Evolutionary conservation across 495 filamentous ascomycete genomes (phyloP).

Genomic region (Hypoxylon trugodes): DNA sequence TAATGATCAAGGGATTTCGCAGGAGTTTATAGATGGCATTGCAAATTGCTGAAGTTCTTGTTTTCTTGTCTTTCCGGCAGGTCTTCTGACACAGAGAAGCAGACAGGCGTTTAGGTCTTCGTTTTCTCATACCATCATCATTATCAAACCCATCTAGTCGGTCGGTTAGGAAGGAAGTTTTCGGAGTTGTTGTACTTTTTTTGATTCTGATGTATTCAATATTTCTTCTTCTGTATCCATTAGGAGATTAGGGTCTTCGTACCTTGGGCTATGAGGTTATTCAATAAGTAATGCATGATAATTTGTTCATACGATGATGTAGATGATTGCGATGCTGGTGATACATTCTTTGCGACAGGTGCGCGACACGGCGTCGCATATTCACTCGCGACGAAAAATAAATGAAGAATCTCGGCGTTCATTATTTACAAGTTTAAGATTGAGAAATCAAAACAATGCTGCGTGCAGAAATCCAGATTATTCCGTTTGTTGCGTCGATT

Average conservation of each 20-base stretch:
- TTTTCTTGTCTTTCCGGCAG: neutral
- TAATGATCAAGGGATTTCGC: neutral
- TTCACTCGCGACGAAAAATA: too few relatives aligned
- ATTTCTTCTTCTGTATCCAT: conserved; percentile 5
- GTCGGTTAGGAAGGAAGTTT: neutral
- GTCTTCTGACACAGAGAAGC: neutral
- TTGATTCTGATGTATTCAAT: too few relatives aligned
- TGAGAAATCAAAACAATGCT: too few relatives aligned
- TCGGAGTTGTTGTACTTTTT: conserved; percentile 4
- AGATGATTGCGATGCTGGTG: neutral
- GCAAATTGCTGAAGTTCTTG: conserved; percentile 7
- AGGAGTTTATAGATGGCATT: neutral
- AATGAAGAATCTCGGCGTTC: too few relatives aligned
- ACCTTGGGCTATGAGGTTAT: neutral
- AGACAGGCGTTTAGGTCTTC: conserved; percentile 7
- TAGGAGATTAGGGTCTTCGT: too few relatives aligned
- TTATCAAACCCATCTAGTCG: conserved; percentile 11
- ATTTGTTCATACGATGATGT: neutral
- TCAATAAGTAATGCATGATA: neutral
- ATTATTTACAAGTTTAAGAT: too few relatives aligned
- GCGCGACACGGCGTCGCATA: too few relatives aligned
- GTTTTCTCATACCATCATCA: conserved; percentile 4
- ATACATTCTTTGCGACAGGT: too few relatives aligned
- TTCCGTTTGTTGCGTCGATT: too few relatives aligned
- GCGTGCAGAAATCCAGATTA: too few relatives aligned